Conservation (phyloP, 2,329 filamentous ascomycete genomes). For the Venturia carpophila region DNA sequence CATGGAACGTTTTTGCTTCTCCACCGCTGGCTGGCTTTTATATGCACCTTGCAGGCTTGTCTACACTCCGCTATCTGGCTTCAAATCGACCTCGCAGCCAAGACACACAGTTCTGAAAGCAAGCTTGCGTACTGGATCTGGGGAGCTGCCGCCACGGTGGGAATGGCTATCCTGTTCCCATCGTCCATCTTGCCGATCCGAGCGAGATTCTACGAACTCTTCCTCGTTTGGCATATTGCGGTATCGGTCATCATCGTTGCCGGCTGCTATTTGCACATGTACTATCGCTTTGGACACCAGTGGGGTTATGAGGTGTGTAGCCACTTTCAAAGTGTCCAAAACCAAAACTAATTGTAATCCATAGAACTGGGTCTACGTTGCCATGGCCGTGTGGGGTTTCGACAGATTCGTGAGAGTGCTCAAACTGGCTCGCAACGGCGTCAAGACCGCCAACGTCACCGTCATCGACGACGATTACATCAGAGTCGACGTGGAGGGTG, state of each 20-base stretch:
- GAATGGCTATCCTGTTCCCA: constrained; percentile 25
- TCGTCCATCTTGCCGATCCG: constrained; percentile 25
- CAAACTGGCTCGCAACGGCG: constrained; percentile 32
- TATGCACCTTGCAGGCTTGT: constrained; percentile 39
- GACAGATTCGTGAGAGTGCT: constrained; percentile 38
- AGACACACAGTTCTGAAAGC: constrained; percentile 25
- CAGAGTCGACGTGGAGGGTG: constrained; percentile 36
- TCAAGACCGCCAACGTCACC: constrained; percentile 30
- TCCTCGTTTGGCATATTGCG: constrained; percentile 38
- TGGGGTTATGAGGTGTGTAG: constrained; percentile 18
- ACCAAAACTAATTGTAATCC: too few species aligned
- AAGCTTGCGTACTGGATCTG: constrained; percentile 37
- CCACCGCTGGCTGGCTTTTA: constrained; percentile 43
- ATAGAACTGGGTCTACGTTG: constrained; percentile 36
- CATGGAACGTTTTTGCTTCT: constrained; percentile 43
- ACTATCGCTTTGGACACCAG: constrained; percentile 1
- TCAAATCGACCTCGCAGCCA: constrained; percentile 26
- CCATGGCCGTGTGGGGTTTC: constrained; percentile 37
- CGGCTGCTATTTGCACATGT: constrained; percentile 31
- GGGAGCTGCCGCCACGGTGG: constrained; percentile 37
- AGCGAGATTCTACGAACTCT: constrained; percentile 36
- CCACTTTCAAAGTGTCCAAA: too few species aligned
- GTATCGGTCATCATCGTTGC: constrained; percentile 37
- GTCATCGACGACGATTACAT: constrained; percentile 26
- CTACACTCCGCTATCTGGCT: constrained; percentile 31